Base-by-base conservation (phyloP, 768 basidiomycete genomes). In the Infundibulicybe gibba region DNA sequence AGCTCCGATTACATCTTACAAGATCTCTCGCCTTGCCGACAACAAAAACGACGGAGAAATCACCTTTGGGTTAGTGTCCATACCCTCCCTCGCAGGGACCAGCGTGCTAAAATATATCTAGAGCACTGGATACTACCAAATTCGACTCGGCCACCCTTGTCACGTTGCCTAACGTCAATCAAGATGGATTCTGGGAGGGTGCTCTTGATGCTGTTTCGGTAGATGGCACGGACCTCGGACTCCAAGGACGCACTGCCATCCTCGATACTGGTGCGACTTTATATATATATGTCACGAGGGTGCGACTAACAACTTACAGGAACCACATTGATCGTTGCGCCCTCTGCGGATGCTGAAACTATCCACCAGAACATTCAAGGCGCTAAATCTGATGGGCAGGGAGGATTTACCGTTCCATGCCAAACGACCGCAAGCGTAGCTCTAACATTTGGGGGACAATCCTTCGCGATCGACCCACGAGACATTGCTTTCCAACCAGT, bases 111-210 rank as follows among this genome's bases (percentile, higher is more conserved):
- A 25, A 25, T 25, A 25, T 25, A 25, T 25, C 8, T 25, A 15
- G 33, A 71, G 76, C 31, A 85, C 73, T 90, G 31, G 87, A 93
- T 64, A 11, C 66, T 8, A 69, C 76, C 51, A 90, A 91, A 64
- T 88, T 90, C 61, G 75, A 83, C 53, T 46, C 72, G 5, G 49
- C 56, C 14, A 83, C 87, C 2, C 70, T 88, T 32, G 71, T 77
- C 37, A 80, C 77, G 0, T 47, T 90, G 43, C 55, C 63, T 44
- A 90, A 89, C 54, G 78, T 87, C 61, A 88, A 79, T 63, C 40
- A 50, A 5, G 50, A 71, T 19, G 89, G 90, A 33, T 94, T 92
- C 71, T 94, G 91, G 92, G 87, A 91, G 70, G 83, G 72, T 13
- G 66, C 66, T 6, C 61, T 93, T 61, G 77, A 79, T 49, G 70